Evolutionary conservation across 1,284 basidiomycete genomes (phyloP).

Genomic region (Pascua guehoae): DNA sequence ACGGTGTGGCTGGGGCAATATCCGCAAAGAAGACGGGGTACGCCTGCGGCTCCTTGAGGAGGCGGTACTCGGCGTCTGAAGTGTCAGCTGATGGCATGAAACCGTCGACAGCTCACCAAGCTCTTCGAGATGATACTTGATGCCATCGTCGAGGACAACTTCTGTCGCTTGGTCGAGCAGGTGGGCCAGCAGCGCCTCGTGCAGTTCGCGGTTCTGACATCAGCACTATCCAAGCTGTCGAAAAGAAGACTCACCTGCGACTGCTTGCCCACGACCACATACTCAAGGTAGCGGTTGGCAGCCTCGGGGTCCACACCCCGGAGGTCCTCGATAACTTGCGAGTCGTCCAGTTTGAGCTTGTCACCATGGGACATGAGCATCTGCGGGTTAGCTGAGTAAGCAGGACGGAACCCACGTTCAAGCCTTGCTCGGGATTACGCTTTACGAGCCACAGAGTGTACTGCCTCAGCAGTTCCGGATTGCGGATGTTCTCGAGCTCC

Average conservation of each 20-base stretch:
- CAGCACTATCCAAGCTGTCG: background rate
- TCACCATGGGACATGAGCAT: constrained; percentile 52
- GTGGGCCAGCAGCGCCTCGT: constrained; percentile 33
- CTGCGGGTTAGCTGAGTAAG: constrained; percentile 22
- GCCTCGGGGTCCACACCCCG: constrained; percentile 50
- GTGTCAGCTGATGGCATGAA: background rate
- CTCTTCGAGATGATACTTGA: constrained; percentile 48
- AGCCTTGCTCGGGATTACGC: constrained; percentile 63
- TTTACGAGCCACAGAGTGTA: constrained; percentile 79
- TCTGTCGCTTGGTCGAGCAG: constrained; percentile 33
- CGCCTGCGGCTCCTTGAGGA: constrained; percentile 33
- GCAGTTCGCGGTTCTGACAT: constrained; percentile 26
- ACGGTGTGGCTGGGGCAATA: constrained; percentile 61
- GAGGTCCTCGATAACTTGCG: constrained; percentile 43
- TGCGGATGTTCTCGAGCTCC: constrained; percentile 60
- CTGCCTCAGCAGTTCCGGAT: constrained; percentile 61
- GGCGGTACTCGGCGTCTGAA: constrained; percentile 44
- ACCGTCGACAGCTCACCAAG: constrained; percentile 36
- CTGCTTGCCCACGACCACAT: constrained; percentile 67
- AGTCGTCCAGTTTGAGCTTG: constrained; percentile 56
- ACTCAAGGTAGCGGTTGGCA: constrained; percentile 70
- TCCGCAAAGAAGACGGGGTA: constrained; percentile 44
- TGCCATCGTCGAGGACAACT: constrained; percentile 41
- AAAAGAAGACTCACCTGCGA: constrained; percentile 24
- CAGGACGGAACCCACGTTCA: constrained; percentile 57